Evolutionary conservation across 345 rosid species (phyloP).

Genomic region (Toxicodendron radicans): DNA sequence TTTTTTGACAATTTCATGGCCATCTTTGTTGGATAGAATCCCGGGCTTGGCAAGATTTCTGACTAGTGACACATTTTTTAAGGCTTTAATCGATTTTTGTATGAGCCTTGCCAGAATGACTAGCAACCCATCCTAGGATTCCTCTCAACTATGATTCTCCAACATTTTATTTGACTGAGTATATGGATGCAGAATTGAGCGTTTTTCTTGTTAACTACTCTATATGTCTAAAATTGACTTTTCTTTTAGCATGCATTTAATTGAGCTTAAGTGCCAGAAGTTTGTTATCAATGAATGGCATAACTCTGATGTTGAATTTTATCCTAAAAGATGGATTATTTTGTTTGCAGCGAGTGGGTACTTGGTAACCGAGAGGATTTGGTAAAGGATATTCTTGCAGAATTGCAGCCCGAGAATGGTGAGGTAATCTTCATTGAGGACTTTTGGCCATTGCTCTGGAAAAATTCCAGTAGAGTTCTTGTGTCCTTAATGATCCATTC

Average conservation of each 20-base stretch:
- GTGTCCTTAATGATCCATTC: background rate
- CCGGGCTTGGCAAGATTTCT: constrained; percentile 1
- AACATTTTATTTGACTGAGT: background rate
- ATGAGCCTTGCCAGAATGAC: background rate
- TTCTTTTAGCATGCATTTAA: background rate
- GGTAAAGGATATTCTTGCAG: constrained; percentile 76
- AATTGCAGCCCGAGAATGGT: constrained; percentile 66
- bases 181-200: background rate
- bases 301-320: background rate
- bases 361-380: constrained; percentile 94
- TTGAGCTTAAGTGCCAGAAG: background rate
- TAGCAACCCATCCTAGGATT: background rate
- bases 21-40: constrained; percentile 2
- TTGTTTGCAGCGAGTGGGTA: constrained; percentile 84
- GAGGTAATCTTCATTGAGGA: constrained; percentile 58
- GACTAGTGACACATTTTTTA: background rate
- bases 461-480: background rate
- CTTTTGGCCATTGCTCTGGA: constrained; percentile 18
- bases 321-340: constrained; percentile 6
- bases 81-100: background rate
- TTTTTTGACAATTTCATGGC: background rate
- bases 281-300: background rate
- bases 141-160: background rate
- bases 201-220: background rate
- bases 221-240: background rate